These are phyloP conservation scores for Apiospora saccharicola DNA, from an alignment of 2,329 filamentous ascomycete genomes.

Conservation along the genomic window DNA sequence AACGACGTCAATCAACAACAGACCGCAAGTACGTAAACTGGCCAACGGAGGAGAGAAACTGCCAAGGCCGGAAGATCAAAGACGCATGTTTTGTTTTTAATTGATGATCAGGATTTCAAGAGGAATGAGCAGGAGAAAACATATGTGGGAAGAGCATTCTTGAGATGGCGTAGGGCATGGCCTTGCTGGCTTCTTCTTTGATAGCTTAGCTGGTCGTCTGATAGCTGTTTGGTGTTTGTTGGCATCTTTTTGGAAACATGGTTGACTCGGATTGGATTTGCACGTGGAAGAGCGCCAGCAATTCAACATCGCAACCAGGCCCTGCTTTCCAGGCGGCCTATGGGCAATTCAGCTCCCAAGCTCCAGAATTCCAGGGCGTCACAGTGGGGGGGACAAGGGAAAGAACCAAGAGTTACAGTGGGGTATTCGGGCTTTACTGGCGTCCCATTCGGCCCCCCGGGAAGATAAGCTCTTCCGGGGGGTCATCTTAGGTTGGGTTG, in stretches of 20 bases:
- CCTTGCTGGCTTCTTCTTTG: not conserved
- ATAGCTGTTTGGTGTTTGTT: conserved; percentile 10
- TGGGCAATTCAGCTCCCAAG: not conserved
- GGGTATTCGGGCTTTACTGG: not conserved
- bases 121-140: not conserved
- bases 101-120: not conserved
- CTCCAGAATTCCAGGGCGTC: conserved; percentile 16
- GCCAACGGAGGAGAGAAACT: not conserved
- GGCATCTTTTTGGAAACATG: conserved; percentile 1
- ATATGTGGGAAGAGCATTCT: not conserved
- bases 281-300: conserved; percentile 2
- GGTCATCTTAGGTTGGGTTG: not conserved
- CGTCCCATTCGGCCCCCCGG: not conserved
- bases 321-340: not conserved
- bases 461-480: conserved; percentile 8
- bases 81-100: not conserved
- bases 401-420: not conserved
- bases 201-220: conserved; percentile 12
- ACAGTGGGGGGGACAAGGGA: not conserved
- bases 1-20: not conserved
- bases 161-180: not conserved
- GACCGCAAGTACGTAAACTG: not conserved
- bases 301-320: not conserved
- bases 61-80: not conserved
- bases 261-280: not conserved